These are phyloP conservation scores for Dictyostelium purpureum DNA, from an alignment of 78 protist species.

Conservation along the genomic window DNA sequence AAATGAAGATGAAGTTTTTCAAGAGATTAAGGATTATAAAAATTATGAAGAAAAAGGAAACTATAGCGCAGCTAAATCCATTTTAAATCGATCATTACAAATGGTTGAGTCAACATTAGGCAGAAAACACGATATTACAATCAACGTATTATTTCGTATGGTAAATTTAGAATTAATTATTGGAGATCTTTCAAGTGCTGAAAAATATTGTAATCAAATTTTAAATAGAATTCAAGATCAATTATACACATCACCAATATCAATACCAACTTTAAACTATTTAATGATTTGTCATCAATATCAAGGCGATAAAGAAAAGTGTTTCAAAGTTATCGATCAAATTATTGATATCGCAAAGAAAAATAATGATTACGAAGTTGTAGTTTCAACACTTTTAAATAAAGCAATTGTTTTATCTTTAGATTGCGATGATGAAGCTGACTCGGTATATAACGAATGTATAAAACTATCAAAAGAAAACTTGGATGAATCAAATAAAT, in stretches of 20 bases:
- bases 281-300: slow-evolving; percentile 16
- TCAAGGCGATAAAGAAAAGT: slow-evolving; percentile 22
- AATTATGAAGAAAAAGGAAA: slow-evolving; percentile 29
- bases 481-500: not conserved
- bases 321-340: not conserved
- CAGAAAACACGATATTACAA: slow-evolving; percentile 22
- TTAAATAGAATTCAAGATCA: not conserved
- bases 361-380: not conserved
- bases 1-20: slow-evolving; percentile 14
- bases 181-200: slow-evolving; percentile 35
- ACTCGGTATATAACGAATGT: not conserved
- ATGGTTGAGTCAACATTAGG: slow-evolving; percentile 47
- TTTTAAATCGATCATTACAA: slow-evolving; percentile 11
- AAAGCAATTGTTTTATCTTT: slow-evolving; percentile 34
- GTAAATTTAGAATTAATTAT: slow-evolving; percentile 37
- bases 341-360: not conserved
- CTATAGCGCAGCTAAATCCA: slow-evolving; percentile 15
- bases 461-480: not conserved
- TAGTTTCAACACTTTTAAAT: slow-evolving; percentile 12
- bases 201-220: not conserved
- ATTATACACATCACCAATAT: slow-evolving; percentile 33
- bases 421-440: slow-evolving; percentile 29
- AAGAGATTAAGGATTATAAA: slow-evolving; percentile 47
- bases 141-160: slow-evolving; percentile 57
- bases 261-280: slow-evolving; percentile 37